These are phyloP conservation scores for Suillus lakei DNA, from an alignment of 768 basidiomycete species.

Conservation along the genomic window DNA sequence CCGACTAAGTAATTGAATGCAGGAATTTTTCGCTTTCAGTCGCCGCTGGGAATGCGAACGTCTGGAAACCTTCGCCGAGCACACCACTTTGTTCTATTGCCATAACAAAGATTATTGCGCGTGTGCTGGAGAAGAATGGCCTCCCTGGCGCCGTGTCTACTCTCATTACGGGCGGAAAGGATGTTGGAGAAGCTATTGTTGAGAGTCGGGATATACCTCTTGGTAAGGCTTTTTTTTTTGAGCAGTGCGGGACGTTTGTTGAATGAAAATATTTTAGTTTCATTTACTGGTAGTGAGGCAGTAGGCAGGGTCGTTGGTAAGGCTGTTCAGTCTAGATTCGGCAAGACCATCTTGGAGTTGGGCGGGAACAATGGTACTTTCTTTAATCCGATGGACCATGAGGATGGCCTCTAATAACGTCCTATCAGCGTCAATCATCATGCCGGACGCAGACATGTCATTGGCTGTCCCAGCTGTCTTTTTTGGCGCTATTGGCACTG, in stretches of 20 bases:
- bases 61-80: constrained; percentile 94
- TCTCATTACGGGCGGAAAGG: constrained; percentile 82
- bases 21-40: constrained; percentile 93
- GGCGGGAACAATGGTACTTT: constrained; percentile 91
- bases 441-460: constrained; percentile 91
- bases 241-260: neutral
- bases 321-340: constrained; percentile 85
- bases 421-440: constrained; percentile 79
- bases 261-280: constrained; percentile 54
- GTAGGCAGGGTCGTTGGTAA: constrained; percentile 90
- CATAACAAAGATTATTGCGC: constrained; percentile 81
- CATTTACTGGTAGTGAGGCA: constrained; percentile 93
- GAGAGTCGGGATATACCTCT: constrained; percentile 77
- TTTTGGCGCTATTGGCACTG: constrained; percentile 91
- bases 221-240: constrained; percentile 48
- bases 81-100: constrained; percentile 93
- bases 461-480: constrained; percentile 91
- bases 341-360: constrained; percentile 87
- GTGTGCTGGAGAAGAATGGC: constrained; percentile 80
- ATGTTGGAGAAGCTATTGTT: constrained; percentile 80
- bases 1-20: constrained; percentile 7
- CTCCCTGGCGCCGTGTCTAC: constrained; percentile 85
- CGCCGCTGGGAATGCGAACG: constrained; percentile 88
- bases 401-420: constrained; percentile 24
- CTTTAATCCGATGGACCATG: constrained; percentile 20